Evolutionary conservation across 1,284 basidiomycete genomes (phyloP).

Genomic region (Ganoderma boninense): DNA sequence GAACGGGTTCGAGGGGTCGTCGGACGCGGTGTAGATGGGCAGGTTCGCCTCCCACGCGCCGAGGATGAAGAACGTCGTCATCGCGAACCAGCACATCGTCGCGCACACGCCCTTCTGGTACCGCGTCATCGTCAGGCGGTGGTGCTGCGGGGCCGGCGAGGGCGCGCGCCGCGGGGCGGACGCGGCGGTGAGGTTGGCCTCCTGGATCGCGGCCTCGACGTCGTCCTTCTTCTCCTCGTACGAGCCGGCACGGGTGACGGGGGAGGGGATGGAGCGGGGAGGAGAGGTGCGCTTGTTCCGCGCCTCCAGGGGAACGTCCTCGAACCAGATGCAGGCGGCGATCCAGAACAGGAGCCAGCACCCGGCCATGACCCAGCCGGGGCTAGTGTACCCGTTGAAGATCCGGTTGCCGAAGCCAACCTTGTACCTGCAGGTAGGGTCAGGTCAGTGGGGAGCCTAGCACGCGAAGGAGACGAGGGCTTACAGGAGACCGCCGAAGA

Average conservation of each 20-base stretch:
- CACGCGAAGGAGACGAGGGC: not conserved
- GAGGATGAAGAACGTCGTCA: constrained; percentile 79
- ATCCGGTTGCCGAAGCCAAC: constrained; percentile 45
- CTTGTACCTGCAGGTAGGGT: constrained; percentile 36
- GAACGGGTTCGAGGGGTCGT: constrained; percentile 46
- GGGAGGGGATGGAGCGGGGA: constrained; percentile 17
- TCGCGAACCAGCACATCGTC: constrained; percentile 78
- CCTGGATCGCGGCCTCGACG: constrained; percentile 11
- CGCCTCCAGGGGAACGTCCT: constrained; percentile 52
- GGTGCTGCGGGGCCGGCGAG: not conserved
- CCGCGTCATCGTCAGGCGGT: constrained; percentile 21
- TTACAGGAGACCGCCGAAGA: constrained; percentile 65
- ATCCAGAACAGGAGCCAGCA: constrained; percentile 64
- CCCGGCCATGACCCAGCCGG: constrained; percentile 71
- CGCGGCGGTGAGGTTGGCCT: constrained; percentile 12
- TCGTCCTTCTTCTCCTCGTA: constrained; percentile 16
- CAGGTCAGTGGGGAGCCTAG: not conserved
- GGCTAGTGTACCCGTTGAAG: constrained; percentile 71
- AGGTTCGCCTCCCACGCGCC: constrained; percentile 79
- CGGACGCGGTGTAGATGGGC: constrained; percentile 64
- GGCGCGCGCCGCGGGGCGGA: not conserved
- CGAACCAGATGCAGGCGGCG: constrained; percentile 52
- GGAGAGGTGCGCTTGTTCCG: constrained; percentile 15
- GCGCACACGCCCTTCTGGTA: constrained; percentile 57
- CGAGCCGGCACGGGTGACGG: not conserved